Conservation (phyloP, 106 monocot genomes). For the Cymbidium sinense region DNA sequence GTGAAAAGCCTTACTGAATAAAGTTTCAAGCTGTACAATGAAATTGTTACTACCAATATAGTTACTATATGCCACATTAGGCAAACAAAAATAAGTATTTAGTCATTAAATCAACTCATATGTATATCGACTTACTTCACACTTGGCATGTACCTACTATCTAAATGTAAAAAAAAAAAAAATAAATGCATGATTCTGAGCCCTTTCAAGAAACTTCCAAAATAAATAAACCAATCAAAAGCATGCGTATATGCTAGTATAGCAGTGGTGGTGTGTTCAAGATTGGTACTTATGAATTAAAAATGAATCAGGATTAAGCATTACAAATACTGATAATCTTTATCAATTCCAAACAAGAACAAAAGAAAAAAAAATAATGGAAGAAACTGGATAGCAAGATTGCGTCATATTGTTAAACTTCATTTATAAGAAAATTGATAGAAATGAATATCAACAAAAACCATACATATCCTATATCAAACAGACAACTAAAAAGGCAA, state of each 20-base stretch:
- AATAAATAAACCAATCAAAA: not conserved
- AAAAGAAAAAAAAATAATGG: not conserved
- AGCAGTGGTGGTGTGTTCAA: too few relatives aligned
- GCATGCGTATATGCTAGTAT: not conserved
- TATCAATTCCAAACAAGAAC: not conserved
- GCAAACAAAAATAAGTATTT: not conserved
- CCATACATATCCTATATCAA: too few relatives aligned
- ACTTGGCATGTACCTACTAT: too few relatives aligned
- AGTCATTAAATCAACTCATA: too few relatives aligned
- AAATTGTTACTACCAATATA: not conserved
- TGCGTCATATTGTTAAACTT: not conserved
- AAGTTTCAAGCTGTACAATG: not conserved
- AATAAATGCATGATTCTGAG: not conserved
- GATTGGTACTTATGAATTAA: too few relatives aligned
- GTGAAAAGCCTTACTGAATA: not conserved
- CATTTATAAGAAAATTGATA: not conserved
- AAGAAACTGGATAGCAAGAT: not conserved
- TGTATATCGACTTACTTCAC: too few relatives aligned
- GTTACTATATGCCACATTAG: not conserved
- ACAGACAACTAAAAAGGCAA: not conserved
- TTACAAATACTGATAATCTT: not conserved
- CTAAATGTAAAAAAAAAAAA: not conserved
- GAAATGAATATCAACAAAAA: not conserved
- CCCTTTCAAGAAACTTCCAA: not conserved
- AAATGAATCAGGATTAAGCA: not conserved